Conservation (phyloP, 306 rosid species). For the Gleditsia sinensis region DNA sequence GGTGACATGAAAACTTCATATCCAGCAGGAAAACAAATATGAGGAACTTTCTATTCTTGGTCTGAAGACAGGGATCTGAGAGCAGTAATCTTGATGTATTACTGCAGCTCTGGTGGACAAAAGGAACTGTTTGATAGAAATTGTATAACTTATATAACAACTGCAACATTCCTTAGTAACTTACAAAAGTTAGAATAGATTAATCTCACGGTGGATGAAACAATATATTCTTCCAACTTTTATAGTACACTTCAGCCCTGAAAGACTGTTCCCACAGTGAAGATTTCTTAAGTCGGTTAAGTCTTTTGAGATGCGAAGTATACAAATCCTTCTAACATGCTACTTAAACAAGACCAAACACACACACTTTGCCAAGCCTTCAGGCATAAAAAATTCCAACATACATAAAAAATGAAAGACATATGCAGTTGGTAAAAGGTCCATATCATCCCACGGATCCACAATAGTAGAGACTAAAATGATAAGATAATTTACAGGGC, state of each 20-base stretch:
- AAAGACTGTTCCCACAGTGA: slow-evolving; percentile 11
- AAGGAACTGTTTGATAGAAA: neutral
- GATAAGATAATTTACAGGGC: slow-evolving; percentile 37
- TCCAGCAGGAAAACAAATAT: neutral
- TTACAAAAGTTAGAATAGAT: neutral
- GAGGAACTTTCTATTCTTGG: neutral
- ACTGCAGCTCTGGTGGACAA: neutral
- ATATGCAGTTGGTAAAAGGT: slow-evolving; percentile 42
- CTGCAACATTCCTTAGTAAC: neutral
- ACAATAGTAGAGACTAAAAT: slow-evolving; percentile 25
- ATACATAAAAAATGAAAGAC: too few relatives aligned
- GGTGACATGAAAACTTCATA: neutral
- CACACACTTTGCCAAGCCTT: slow-evolving; percentile 14
- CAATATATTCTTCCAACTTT: neutral
- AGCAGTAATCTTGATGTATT: neutral
- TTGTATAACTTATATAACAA: slow-evolving; percentile 12
- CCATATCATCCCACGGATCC: slow-evolving; percentile 40
- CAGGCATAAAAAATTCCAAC: slow-evolving; percentile 31
- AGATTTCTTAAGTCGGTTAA: neutral
- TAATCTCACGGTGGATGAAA: neutral
- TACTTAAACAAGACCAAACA: slow-evolving; percentile 18
- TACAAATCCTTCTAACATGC: slow-evolving; percentile 23
- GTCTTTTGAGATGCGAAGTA: slow-evolving; percentile 24
- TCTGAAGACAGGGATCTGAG: neutral
- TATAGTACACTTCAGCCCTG: neutral